Percentiles rank a stretch among this genome's conserved stretches.
These are phyloP conservation scores for Pythium myriotylum DNA, from an alignment of 352 stramenopile species.

Conservation along the genomic window DNA sequence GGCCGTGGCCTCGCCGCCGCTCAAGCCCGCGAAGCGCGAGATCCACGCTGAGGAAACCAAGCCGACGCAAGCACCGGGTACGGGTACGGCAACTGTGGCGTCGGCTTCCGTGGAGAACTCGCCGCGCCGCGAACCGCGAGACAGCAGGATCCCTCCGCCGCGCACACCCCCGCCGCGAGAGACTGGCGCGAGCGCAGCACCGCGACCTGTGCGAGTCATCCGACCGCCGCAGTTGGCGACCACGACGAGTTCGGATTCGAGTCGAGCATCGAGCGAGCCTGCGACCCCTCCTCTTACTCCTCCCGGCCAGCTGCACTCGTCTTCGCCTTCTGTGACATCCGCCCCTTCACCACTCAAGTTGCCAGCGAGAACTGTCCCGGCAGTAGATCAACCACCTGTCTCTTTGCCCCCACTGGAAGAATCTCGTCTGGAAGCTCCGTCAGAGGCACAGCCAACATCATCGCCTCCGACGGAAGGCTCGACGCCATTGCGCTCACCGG, in stretches of 20 bases:
- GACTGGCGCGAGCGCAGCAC: neutral
- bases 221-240: neutral
- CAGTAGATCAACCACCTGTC: too few relatives aligned
- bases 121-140: neutral
- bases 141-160: conserved; percentile 6
- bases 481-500: neutral
- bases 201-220: neutral
- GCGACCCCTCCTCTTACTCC: too few relatives aligned
- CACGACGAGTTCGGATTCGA: too few relatives aligned
- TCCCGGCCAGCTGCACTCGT: too few relatives aligned
- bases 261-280: too few relatives aligned
- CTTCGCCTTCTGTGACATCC: too few relatives aligned
- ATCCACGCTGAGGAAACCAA: neutral
- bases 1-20: neutral
- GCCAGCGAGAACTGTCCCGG: too few relatives aligned
- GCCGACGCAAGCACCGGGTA: neutral
- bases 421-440: too few relatives aligned
- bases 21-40: neutral
- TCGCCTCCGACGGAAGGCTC: neutral
- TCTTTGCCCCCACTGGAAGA: too few relatives aligned
- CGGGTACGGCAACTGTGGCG: too few relatives aligned
- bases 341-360: too few relatives aligned
- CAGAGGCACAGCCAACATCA: neutral
- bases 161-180: conserved; percentile 2
- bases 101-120: neutral